A percentile compares a stretch with the other conserved stretches of the same genome.
Evolutionary conservation across 805 yeast genomes (phyloP).

Genomic region (Lachancea kluyveri): DNA sequence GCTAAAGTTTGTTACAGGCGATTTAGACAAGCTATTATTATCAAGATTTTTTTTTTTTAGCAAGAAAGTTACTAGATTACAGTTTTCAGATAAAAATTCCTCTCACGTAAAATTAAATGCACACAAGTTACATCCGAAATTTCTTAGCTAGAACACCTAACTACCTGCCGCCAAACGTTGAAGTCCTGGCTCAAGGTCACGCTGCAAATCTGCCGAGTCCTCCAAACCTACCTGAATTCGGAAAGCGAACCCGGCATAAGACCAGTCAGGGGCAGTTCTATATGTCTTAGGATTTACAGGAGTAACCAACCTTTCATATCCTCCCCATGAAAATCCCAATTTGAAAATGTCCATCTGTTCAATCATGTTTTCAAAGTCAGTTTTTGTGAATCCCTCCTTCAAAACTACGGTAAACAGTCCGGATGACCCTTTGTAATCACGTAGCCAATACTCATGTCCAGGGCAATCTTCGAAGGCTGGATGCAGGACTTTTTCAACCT

Average conservation of each 20-base stretch:
- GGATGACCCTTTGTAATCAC: slow-evolving; percentile 9
- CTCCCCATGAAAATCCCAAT: slow-evolving; percentile 15
- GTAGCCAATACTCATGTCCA: slow-evolving; percentile 6
- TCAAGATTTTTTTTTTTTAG: too few species aligned
- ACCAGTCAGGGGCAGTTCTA: slow-evolving; percentile 5
- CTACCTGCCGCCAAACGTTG: too few species aligned
- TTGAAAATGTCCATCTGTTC: slow-evolving; percentile 9
- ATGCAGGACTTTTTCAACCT: slow-evolving; percentile 10
- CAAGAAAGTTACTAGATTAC: too few species aligned
- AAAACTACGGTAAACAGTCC: slow-evolving; percentile 12
- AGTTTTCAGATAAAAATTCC: too few species aligned
- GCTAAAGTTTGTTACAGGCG: too few species aligned
- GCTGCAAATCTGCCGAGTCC: slow-evolving; percentile 4
- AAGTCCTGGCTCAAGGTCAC: slow-evolving; percentile 5
- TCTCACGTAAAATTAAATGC: too few species aligned
- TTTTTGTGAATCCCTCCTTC: slow-evolving; percentile 5
- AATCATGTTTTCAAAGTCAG: slow-evolving; percentile 7
- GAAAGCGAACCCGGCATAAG: slow-evolving; percentile 6
- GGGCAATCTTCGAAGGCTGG: slow-evolving; percentile 12
- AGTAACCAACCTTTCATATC: slow-evolving; percentile 10
- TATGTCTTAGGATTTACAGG: slow-evolving; percentile 4
- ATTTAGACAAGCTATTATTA: too few species aligned
- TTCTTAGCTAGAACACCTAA: too few species aligned
- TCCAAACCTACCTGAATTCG: slow-evolving; percentile 12
- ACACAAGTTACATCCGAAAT: too few species aligned